phyloP scores from a whole-genome alignment of 495 filamentous ascomycete species.

The Delitschia confertaspora region DNA sequence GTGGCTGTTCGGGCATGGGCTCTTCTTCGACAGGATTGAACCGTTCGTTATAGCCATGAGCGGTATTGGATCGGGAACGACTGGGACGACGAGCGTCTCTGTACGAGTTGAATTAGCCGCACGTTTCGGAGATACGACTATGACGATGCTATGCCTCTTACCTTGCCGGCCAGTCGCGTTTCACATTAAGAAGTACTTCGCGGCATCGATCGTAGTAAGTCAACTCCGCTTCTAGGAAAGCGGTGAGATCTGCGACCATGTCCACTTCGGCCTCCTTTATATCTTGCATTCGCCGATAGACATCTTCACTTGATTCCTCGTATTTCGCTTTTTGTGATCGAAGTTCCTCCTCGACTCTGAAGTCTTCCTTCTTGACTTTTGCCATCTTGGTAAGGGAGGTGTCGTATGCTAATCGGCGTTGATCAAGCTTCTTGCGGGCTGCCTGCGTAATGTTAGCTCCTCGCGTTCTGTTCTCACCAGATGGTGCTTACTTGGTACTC shows the following conservation, averaged over 20 bases:
- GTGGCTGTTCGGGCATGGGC: slow-evolving; percentile 31
- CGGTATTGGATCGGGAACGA: slow-evolving; percentile 53
- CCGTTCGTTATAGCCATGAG: slow-evolving; percentile 48
- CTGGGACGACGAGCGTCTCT: slow-evolving; percentile 35
- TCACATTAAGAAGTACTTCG: slow-evolving; percentile 60
- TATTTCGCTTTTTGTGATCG: slow-evolving; percentile 90
- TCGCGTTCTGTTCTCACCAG: neutral
- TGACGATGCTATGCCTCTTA: slow-evolving; percentile 30
- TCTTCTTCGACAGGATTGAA: slow-evolving; percentile 53
- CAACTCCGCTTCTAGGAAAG: slow-evolving; percentile 83
- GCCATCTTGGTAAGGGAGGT: slow-evolving; percentile 85
- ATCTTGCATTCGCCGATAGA: slow-evolving; percentile 87
- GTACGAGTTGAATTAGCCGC: slow-evolving; percentile 21
- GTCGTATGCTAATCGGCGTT: slow-evolving; percentile 82
- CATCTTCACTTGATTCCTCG: slow-evolving; percentile 91
- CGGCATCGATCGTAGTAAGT: slow-evolving; percentile 85
- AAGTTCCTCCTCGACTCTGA: slow-evolving; percentile 85
- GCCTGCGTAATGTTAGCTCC: slow-evolving; percentile 39
- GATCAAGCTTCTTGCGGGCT: slow-evolving; percentile 91
- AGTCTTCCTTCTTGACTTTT: slow-evolving; percentile 89
- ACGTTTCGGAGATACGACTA: slow-evolving; percentile 7
- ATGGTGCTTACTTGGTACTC: slow-evolving; percentile 69
- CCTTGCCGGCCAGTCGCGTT: slow-evolving; percentile 59
- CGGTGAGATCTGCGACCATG: slow-evolving; percentile 66
- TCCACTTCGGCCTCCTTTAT: slow-evolving; percentile 88